Conservation (phyloP, 2,329 filamentous ascomycete species). For the Claviceps paspali region DNA sequence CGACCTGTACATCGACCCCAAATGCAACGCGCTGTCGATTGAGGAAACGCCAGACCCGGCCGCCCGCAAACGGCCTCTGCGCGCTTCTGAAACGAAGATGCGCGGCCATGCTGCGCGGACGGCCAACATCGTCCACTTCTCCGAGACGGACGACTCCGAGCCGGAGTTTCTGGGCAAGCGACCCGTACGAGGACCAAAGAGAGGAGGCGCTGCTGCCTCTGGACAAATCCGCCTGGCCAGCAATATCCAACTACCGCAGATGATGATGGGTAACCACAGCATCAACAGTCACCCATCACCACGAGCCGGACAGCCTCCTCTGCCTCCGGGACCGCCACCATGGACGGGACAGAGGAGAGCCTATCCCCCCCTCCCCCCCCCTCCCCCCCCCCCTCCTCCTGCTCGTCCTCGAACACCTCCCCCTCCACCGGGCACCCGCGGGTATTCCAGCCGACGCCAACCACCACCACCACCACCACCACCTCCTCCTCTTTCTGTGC, state of each 20-base stretch:
- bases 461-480: slow-evolving; percentile 7
- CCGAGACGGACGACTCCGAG: slow-evolving; percentile 32
- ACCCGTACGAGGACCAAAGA: slow-evolving; percentile 15
- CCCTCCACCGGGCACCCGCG: slow-evolving; percentile 11
- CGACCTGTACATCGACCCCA: slow-evolving; percentile 32
- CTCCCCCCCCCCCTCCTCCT: slow-evolving; percentile 17
- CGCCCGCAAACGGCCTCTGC: slow-evolving; percentile 10
- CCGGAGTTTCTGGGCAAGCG: slow-evolving; percentile 25
- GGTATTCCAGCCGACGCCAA: slow-evolving; percentile 6
- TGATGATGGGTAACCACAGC: slow-evolving; percentile 8
- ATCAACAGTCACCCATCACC: slow-evolving; percentile 7
- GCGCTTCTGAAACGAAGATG: slow-evolving; percentile 17
- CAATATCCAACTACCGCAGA: slow-evolving; percentile 23
- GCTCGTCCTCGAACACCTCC: no score
- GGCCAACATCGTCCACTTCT: slow-evolving; percentile 25
- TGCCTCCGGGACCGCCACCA: slow-evolving; percentile 24
- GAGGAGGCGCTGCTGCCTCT: slow-evolving; percentile 9
- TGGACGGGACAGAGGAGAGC: slow-evolving; percentile 11
- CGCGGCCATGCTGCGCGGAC: slow-evolving; percentile 19
- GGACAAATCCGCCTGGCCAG: slow-evolving; percentile 25
- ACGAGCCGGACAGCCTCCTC: slow-evolving; percentile 18
- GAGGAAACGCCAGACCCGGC: slow-evolving; percentile 14
- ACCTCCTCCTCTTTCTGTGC: slow-evolving; percentile 13
- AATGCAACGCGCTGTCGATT: slow-evolving; percentile 25
- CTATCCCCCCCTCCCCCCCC: slow-evolving; percentile 12